Evolutionary conservation across 208 protist genomes (phyloP).

Genomic region (Acanthamoeba rhysodes): DNA sequence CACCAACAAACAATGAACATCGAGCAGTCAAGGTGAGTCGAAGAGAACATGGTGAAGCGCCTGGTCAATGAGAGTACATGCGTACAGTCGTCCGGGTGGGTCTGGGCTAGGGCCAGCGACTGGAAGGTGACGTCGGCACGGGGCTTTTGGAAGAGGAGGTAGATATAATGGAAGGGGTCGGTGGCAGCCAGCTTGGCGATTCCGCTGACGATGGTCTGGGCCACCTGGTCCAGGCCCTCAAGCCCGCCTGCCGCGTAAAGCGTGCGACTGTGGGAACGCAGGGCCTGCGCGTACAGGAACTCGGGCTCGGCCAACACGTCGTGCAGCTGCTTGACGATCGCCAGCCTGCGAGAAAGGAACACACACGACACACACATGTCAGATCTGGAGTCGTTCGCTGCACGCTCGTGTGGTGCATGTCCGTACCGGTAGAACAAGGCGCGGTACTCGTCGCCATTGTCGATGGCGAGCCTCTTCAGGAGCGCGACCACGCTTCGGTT

Average conservation of each 20-base stretch:
- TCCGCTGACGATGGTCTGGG: neutral
- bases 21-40: too few relatives aligned
- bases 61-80: neutral
- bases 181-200: neutral
- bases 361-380: neutral
- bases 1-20: too few relatives aligned
- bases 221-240: conserved; percentile 24
- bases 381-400: neutral
- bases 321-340: conserved; percentile 30
- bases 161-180: conserved; percentile 21
- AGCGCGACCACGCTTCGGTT: conserved; percentile 46
- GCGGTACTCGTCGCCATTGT: conserved; percentile 53
- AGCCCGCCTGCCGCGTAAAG: neutral
- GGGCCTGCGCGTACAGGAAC: conserved; percentile 1
- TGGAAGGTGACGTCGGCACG: conserved; percentile 16
- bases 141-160: conserved; percentile 29
- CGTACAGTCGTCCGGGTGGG: neutral
- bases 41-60: neutral
- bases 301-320: conserved; percentile 18
- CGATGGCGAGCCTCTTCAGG: conserved; percentile 14
- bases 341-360: neutral
- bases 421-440: conserved; percentile 60
- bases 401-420: neutral
- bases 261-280: neutral
- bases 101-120: neutral